phyloP scores from a whole-genome alignment of 306 rosid genomes.

The Vigna angularis region DNA sequence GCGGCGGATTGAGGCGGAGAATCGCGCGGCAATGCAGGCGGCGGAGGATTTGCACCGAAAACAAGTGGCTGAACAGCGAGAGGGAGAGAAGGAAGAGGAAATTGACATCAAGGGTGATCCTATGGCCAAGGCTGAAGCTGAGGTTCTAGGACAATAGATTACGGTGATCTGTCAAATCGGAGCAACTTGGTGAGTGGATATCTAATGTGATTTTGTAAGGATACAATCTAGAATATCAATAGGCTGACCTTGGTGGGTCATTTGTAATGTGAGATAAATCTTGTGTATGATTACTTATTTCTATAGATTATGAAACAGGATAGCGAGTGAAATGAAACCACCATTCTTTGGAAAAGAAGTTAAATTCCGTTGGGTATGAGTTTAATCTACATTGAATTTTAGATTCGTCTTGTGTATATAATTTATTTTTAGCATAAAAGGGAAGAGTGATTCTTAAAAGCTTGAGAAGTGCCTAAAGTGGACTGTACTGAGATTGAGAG shows the following conservation, averaged over 20 bases:
- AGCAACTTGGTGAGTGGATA: neutral
- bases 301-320: neutral
- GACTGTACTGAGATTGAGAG: no score
- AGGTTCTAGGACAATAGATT: constrained; percentile 56
- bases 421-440: neutral
- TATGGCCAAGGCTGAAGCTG: constrained; percentile 88
- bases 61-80: constrained; percentile 71
- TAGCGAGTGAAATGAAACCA: neutral
- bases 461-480: neutral
- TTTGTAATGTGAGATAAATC: neutral
- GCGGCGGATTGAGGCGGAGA: constrained; percentile 82
- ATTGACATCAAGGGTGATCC: constrained; percentile 48
- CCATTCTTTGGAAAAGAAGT: neutral
- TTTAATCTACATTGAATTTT: neutral
- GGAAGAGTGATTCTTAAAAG: neutral
- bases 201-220: neutral
- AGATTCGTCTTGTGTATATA: neutral
- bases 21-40: constrained; percentile 79
- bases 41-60: constrained; percentile 91
- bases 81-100: constrained; percentile 90
- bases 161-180: neutral
- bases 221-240: neutral
- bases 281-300: neutral
- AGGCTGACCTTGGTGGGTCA: neutral
- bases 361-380: no score